Conservation (phyloP, 306 rosid species). For the Lotus japonicus region DNA sequence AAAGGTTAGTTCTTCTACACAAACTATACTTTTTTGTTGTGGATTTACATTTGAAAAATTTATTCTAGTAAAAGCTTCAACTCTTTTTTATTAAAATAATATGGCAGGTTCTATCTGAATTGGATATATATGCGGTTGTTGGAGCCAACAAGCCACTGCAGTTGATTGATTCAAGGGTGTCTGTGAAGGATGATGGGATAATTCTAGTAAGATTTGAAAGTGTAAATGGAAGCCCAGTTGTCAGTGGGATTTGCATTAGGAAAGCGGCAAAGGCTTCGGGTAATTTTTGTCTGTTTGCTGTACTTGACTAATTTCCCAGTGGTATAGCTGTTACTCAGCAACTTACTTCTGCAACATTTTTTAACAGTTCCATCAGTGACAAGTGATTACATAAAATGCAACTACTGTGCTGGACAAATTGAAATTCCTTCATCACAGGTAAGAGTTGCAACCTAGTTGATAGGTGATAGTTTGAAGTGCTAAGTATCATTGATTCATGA, state of each 20-base stretch:
- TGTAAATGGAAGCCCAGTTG: conserved; percentile 61
- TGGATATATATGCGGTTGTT: conserved; percentile 68
- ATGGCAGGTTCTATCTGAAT: conserved; percentile 67
- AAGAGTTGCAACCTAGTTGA: conserved; percentile 23
- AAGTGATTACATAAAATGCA: conserved; percentile 47
- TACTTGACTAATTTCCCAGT: background rate
- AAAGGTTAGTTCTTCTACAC: conserved; percentile 39
- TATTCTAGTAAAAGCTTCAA: background rate
- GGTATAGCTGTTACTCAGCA: conserved; percentile 4
- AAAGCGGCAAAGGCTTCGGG: conserved; percentile 45
- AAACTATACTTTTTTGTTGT: background rate
- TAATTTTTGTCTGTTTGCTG: conserved; percentile 14
- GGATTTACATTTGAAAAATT: background rate
- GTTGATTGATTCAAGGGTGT: conserved; percentile 47
- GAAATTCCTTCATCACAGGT: conserved; percentile 78
- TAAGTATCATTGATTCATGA: background rate
- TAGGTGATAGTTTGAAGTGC: conserved; percentile 17
- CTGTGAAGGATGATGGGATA: conserved; percentile 56
- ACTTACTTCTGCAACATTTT: conserved; percentile 1
- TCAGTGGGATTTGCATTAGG: conserved; percentile 79
- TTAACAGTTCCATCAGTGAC: conserved; percentile 46
- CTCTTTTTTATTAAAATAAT: conserved; percentile 10
- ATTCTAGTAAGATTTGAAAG: conserved; percentile 70
- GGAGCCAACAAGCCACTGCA: conserved; percentile 85
- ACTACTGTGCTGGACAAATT: conserved; percentile 48